Base-by-base conservation (phyloP, 306 rosid species). In the Casuarina cunninghamiana region DNA sequence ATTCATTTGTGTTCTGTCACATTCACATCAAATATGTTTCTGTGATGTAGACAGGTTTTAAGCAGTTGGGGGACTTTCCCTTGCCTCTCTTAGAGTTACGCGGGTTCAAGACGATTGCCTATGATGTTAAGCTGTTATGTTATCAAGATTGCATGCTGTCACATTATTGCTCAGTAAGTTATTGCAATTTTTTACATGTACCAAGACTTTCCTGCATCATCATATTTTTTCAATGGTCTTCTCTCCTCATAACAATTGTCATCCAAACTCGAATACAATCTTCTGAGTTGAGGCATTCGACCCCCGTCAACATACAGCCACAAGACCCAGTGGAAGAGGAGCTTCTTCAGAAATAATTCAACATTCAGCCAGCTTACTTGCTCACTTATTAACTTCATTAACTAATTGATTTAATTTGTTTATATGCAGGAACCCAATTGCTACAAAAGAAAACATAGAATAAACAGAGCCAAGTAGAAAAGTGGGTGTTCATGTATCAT, bases 31-130 rank as follows among this genome's bases (percentile, higher is more conserved):
- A 21, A 46, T 41, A 67, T 67, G 75, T 6, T 82, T 81, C 65
- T 80, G 51, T 61, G 38, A 75, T 84, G 81, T 91, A 94, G 98
- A 83, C 87, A 76, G 84, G 96, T 79, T 87, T 90, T 72, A 78
- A 42, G 80, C 75, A 65, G 49, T 89, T 94, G 43, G 78, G 84
- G 81, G 88, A 84, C 77, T 87, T 88, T 49, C 92, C 92, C 17
- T 13, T 87, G 72, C 96, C 97, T 13, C 92, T 90, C 68, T 69
- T 78, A 63, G 88, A 88, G 86, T 82, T 92, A 85, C 76, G 97
- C 97, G n/a, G 87, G 84, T 82, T 89, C 97, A 51, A 89, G 71
- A 85, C 96, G 98, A 62, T 42, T 94, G 67, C 92, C 96, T 54
- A 55, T 87, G 90, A 94, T 62, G 97, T 94, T 26, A 26, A 26